Evolutionary conservation across 106 monocot species (phyloP).

Genomic region (Acanthochlamys bracteata): DNA sequence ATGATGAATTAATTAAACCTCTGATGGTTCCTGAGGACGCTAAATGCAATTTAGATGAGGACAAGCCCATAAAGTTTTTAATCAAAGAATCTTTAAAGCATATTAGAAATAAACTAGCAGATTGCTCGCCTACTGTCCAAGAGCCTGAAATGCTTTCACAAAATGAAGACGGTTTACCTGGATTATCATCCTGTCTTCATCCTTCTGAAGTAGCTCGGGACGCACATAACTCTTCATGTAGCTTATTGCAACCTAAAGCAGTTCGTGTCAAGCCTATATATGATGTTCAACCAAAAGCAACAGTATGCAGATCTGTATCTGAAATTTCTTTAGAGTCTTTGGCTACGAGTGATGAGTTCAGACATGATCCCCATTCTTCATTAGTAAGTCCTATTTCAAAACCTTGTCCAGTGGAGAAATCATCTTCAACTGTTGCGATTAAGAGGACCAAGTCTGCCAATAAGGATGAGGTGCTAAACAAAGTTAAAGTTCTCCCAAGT

Average conservation of each 20-base stretch:
- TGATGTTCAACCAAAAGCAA: conserved; percentile 9
- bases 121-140: conserved; percentile 6
- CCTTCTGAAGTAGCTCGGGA: not conserved
- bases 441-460: conserved; percentile 25
- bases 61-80: too few relatives aligned
- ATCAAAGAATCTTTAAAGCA: too few relatives aligned
- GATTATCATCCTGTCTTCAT: conserved; percentile 6
- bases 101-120: not conserved
- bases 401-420: conserved; percentile 7
- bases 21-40: too few relatives aligned
- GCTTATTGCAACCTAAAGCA: conserved; percentile 2
- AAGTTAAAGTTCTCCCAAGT: conserved; percentile 18
- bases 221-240: conserved; percentile 1
- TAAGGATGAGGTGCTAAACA: conserved; percentile 16
- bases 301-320: conserved; percentile 3
- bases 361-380: conserved; percentile 9
- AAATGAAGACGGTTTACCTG: conserved; percentile 6
- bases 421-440: conserved; percentile 3
- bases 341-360: not conserved
- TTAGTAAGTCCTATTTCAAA: conserved; percentile 3
- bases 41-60: too few relatives aligned
- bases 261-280: conserved; percentile 8
- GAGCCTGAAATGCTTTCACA: conserved; percentile 13
- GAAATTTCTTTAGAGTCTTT: conserved; percentile 18
- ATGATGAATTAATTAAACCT: too few relatives aligned